Evolutionary conservation across 495 filamentous ascomycete genomes (phyloP).

Genomic region (Penicillium maclennaniae): DNA sequence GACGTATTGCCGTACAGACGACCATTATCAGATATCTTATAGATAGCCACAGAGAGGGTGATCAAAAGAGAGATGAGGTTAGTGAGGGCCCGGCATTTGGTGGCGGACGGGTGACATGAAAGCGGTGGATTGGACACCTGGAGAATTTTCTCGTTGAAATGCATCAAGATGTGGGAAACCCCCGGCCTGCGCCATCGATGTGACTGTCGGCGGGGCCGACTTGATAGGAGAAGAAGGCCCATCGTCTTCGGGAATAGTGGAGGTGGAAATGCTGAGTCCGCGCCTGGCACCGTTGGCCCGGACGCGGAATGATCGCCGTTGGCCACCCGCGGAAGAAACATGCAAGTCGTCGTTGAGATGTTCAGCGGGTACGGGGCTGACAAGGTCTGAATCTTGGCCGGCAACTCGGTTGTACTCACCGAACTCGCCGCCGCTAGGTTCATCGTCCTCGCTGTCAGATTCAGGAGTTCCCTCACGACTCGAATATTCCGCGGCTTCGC

Average conservation of each 20-base stretch:
- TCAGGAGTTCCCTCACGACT: slow-evolving; percentile 28
- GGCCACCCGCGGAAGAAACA: slow-evolving; percentile 23
- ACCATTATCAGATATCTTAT: slow-evolving; percentile 14
- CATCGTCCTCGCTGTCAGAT: slow-evolving; percentile 32
- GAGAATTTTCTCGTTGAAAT: slow-evolving; percentile 17
- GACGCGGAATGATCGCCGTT: slow-evolving; percentile 37
- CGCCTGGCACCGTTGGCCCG: slow-evolving; percentile 34
- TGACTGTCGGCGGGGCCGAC: slow-evolving; percentile 33
- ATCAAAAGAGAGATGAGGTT: slow-evolving; percentile 9
- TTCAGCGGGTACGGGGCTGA: slow-evolving; percentile 14
- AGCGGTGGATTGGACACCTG: slow-evolving; percentile 20
- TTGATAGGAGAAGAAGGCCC: slow-evolving; percentile 26
- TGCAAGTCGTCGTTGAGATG: slow-evolving; percentile 30
- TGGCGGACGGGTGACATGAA: slow-evolving; percentile 17
- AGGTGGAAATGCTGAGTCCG: slow-evolving; percentile 31
- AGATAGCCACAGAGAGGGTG: slow-evolving; percentile 14
- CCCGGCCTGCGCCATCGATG: slow-evolving; percentile 28
- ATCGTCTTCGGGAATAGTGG: slow-evolving; percentile 34
- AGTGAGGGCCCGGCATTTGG: slow-evolving; percentile 11
- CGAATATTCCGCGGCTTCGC: slow-evolving; percentile 50
- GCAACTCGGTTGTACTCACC: slow-evolving; percentile 28
- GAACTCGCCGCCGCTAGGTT: slow-evolving; percentile 19
- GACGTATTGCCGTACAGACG: slow-evolving; percentile 4
- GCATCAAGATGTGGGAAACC: slow-evolving; percentile 12
- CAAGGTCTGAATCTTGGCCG: slow-evolving; percentile 23